phyloP scores from a whole-genome alignment of 495 filamentous ascomycete genomes.

The Parmelia sp. region DNA sequence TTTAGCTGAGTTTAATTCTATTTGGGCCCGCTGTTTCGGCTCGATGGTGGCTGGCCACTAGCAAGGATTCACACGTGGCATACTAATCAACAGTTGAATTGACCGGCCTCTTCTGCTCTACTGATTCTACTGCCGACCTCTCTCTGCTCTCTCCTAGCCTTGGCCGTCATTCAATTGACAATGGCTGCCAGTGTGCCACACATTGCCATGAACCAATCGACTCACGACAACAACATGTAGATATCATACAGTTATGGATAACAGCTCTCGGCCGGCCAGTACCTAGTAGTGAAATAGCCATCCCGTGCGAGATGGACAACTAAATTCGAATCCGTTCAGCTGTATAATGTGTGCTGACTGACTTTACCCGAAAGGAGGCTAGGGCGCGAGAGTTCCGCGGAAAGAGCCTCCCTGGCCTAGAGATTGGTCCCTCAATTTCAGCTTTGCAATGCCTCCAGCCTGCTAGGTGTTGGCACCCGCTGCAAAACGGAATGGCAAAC shows the following conservation, averaged over 20 bases:
- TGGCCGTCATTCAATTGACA: no score
- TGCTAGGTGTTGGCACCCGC: background rate
- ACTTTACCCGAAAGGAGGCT: background rate
- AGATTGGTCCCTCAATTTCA: background rate
- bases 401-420: background rate
- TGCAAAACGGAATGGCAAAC: background rate
- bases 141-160: no score
- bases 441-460: background rate
- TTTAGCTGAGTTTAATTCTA: no score
- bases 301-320: no score
- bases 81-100: no score
- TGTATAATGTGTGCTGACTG: background rate
- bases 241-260: no score
- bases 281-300: no score
- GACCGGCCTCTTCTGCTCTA: background rate
- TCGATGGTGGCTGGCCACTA: background rate
- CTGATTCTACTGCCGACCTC: background rate
- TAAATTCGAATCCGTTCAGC: no score
- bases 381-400: background rate
- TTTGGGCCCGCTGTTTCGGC: slow-evolving; percentile 1
- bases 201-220: no score
- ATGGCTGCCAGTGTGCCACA: no score
- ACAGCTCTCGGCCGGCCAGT: no score
- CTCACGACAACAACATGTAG: no score
- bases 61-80: slow-evolving; percentile 2